phyloP scores from a whole-genome alignment of 345 rosid genomes.

The Chamaenerion angustifolium region DNA sequence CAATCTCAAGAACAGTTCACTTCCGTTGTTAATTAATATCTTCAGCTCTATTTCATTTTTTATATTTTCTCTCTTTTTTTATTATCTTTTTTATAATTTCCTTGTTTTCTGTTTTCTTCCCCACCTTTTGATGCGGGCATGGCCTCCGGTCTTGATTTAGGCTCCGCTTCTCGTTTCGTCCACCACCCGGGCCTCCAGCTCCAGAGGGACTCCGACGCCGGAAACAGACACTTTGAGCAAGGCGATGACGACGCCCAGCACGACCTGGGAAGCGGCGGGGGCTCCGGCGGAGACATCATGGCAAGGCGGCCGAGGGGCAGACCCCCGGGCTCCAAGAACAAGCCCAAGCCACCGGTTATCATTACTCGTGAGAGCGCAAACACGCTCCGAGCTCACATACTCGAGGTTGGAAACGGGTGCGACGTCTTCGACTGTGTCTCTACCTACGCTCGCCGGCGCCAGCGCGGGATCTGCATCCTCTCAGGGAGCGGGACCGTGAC shows the following conservation, averaged over 20 bases:
- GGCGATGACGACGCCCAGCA: slow-evolving; percentile 1
- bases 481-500: slow-evolving; percentile 31
- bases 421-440: slow-evolving; percentile 29
- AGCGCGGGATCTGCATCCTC: slow-evolving; percentile 31
- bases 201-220: slow-evolving; percentile 2
- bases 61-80: slow-evolving; percentile 1
- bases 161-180: slow-evolving; percentile 3
- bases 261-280: not conserved
- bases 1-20: not conserved
- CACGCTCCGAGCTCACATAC: slow-evolving; percentile 31
- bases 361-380: slow-evolving; percentile 33
- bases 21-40: slow-evolving; percentile 1
- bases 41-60: not conserved
- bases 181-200: slow-evolving; percentile 3
- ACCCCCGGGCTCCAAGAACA: slow-evolving; percentile 31
- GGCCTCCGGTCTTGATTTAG: slow-evolving; percentile 5
- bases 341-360: slow-evolving; percentile 30
- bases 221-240: slow-evolving; percentile 1
- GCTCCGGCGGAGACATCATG: slow-evolving; percentile 8
- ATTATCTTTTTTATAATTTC: not conserved
- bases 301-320: slow-evolving; percentile 28
- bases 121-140: slow-evolving; percentile 1
- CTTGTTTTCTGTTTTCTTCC: slow-evolving; percentile 1
- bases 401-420: slow-evolving; percentile 26
- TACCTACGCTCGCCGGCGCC: slow-evolving; percentile 34